Evolutionary conservation across 2,329 filamentous ascomycete genomes (phyloP), one percentile per base, ranked within the genome.

Genomic region (Shiraia bambusicola): DNA sequence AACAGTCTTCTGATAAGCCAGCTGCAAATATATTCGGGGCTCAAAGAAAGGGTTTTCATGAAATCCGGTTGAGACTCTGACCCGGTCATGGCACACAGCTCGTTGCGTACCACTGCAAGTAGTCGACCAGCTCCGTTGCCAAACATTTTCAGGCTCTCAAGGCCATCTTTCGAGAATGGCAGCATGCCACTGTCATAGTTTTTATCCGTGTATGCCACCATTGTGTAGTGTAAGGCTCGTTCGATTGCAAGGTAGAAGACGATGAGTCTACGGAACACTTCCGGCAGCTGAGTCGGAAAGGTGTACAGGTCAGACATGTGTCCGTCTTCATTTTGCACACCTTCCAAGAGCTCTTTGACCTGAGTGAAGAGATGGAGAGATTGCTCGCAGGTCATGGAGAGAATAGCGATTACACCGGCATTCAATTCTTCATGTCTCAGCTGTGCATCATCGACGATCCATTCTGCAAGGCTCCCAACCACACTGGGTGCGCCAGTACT

Each of bases 1-100:
- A 65, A 37, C 12, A 67, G 29, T 10, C 58, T 46, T 16, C 64
- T 51, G 38, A 65, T 64, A 12, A 66, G 39, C 63, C 62, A 66
- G 11, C 52, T 45, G 19, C 58, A 60, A 1, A 61, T 27, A 33
- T 62, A 67, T 28, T 65, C 53, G 15, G 64, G 40, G 6, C 59
- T 54, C 2, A 63, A 38, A 11, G 56, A 60, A 7, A 65, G 35
- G 15, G 58, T 46, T 27, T 52, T 45, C 8, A 39, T 40, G 3
- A 45, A 1, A 6, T 59, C 43, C 2, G 47, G 16, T 4, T 47
- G 45, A 6, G 26, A 17, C 8, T 39, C 13, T 1, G 54, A 43
- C 3, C 42, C 52, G 5, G 46, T 54, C 63, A 67, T 66, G 0
- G 38, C 14, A 34, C 62, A 63, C 5, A 67, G 40, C n/a, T 62